Evolutionary conservation across 805 yeast genomes (phyloP), one percentile per base, ranked within the genome.

Genomic region (Saccharomycopsis vini): DNA sequence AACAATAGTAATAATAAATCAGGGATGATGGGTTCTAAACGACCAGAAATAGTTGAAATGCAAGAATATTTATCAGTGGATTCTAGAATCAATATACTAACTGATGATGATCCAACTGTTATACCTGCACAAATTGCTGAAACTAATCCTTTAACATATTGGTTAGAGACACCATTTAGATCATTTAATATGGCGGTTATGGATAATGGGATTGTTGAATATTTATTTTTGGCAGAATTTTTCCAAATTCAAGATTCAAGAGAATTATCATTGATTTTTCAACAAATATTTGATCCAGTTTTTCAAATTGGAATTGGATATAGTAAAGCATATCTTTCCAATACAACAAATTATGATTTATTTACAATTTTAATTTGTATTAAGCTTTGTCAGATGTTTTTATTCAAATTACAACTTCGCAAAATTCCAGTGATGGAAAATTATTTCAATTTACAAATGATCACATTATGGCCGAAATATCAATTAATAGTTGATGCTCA

Each of bases 111-210:
- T 49, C 73, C 75, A 39, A 68, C 81, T 1, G 89, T 81, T 0
- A 75, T 88, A 65, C 75, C 83, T 3, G 85, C 89, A 0, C 89
- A 83, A 56, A 83, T 86, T 29, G 95, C 95, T 0, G 95, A 88
- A 59, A 73, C 79, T 13, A 79, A 79, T 43, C 77, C 79, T 3
- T 67, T 72, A 49, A 65, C 71, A 13, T 78, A 79, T 54, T 77
- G 82, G 75, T 64, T 83, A 44, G 97, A 88, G 54, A 73, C 73
- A 43, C 79, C 83, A 0, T 86, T 79, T 59, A 68, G 81, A 46
- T 83, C 81, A 54, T 78, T 86, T 64, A 78, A 79, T 50, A 60
- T 78, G 28, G 89, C 94, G 1, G 56, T 88, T 6, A 57, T 81
- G 32, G 95, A 87, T 56, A 88, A 87, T 59, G 75, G 79, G 15